Percentiles rank a stretch among this genome's conserved stretches.
phyloP scores from a whole-genome alignment of 2,329 filamentous ascomycete genomes.

The Diaporthe destruens region DNA sequence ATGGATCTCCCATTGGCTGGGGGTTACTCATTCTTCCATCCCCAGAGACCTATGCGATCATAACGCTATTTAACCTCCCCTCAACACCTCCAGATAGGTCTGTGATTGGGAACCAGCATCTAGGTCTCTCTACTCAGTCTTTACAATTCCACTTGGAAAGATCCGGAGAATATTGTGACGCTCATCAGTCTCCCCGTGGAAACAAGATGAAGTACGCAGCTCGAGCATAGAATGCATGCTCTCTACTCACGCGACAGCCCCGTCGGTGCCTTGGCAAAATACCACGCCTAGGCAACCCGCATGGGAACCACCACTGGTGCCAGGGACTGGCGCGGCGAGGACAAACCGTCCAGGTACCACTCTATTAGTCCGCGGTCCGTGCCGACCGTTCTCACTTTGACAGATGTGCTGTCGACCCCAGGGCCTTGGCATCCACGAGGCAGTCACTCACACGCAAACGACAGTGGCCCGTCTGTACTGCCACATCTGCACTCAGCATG shows the following conservation, averaged over 20 bases:
- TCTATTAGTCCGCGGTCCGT: not conserved
- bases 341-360: not conserved
- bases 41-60: no score
- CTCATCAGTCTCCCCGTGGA: not conserved
- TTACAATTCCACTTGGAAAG: no score
- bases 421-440: no score
- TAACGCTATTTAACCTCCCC: no score
- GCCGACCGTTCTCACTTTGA: not conserved
- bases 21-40: no score
- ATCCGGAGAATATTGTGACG: not conserved
- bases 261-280: not conserved
- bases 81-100: not conserved
- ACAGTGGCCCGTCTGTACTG: not conserved
- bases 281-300: not conserved
- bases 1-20: not conserved
- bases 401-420: not conserved
- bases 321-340: not conserved
- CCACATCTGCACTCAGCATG: not conserved
- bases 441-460: not conserved
- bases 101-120: not conserved
- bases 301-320: not conserved
- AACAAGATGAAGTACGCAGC: not conserved
- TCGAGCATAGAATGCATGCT: not conserved
- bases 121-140: not conserved
- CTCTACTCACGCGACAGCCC: not conserved